Conservation (phyloP, 23 red algal genomes). For the Gracilaria gracilis region DNA sequence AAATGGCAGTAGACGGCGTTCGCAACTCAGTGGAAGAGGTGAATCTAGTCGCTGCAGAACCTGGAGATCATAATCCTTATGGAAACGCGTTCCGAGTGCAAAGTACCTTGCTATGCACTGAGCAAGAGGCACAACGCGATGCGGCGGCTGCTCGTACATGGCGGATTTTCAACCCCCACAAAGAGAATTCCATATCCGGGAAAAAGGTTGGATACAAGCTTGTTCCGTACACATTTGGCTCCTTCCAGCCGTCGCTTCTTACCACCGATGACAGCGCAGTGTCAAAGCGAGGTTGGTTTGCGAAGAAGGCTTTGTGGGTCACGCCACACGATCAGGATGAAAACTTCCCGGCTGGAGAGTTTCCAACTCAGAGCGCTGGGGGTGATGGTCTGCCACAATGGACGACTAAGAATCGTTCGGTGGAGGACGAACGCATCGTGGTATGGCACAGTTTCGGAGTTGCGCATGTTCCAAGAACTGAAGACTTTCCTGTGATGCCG, state of each 20-base stretch:
- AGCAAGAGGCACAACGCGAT: conserved; percentile 48
- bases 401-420: conserved; percentile 44
- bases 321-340: conserved; percentile 72
- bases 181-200: conserved; percentile 52
- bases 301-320: conserved; percentile 79
- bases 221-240: conserved; percentile 51
- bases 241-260: conserved; percentile 44
- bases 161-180: conserved; percentile 70
- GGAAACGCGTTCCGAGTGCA: conserved; percentile 47
- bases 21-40: conserved; percentile 62
- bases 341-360: conserved; percentile 81
- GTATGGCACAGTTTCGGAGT: conserved; percentile 89
- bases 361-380: conserved; percentile 60
- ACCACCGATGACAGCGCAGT: conserved; percentile 57
- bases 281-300: conserved; percentile 68
- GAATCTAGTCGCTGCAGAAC: conserved; percentile 32
- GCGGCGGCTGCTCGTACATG: conserved; percentile 43
- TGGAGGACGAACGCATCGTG: conserved; percentile 71
- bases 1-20: conserved; percentile 78
- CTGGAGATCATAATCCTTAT: not conserved
- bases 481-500: conserved; percentile 89
- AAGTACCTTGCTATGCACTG: conserved; percentile 12
- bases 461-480: conserved; percentile 81
- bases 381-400: conserved; percentile 66
- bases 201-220: conserved; percentile 84